Evolutionary conservation across 2,329 filamentous ascomycete species (phyloP).

Genomic region (Macroventuria anomochaeta): DNA sequence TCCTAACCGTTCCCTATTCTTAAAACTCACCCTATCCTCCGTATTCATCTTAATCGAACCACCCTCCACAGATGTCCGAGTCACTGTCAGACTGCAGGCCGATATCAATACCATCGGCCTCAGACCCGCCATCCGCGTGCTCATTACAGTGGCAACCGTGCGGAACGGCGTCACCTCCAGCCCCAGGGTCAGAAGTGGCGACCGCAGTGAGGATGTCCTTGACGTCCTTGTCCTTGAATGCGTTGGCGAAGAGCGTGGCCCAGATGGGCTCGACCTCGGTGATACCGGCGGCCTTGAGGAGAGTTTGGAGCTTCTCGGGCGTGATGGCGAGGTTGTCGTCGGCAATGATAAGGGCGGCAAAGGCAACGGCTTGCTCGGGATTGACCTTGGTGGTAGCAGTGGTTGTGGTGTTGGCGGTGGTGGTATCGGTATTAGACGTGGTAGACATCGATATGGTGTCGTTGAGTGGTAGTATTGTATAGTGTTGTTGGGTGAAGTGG

Average conservation of each 20-base stretch:
- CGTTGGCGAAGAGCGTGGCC: conserved; percentile 95
- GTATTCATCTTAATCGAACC: background rate
- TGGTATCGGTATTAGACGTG: background rate
- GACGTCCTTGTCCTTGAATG: conserved; percentile 87
- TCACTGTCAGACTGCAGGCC: background rate
- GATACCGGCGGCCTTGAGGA: conserved; percentile 88
- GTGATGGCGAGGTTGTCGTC: conserved; percentile 96
- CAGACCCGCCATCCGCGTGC: background rate
- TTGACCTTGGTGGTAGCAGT: conserved; percentile 10
- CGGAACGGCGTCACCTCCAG: conserved; percentile 8
- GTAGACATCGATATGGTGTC: conserved; percentile 8
- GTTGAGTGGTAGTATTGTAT: background rate
- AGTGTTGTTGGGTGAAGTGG: background rate
- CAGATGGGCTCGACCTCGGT: conserved; percentile 96
- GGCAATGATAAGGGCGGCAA: conserved; percentile 98
- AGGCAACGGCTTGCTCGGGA: conserved; percentile 74
- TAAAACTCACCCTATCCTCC: background rate
- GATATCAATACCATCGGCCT: background rate
- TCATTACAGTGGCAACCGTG: background rate
- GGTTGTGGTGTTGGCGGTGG: background rate
- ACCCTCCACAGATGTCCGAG: background rate
- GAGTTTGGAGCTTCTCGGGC: conserved; percentile 90
- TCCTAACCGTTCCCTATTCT: background rate
- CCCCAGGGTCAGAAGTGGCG: conserved; percentile 55
- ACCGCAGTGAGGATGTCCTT: conserved; percentile 85